These are phyloP conservation scores for Eucalyptus cloeziana DNA, from an alignment of 345 rosid genomes.

Conservation along the genomic window DNA sequence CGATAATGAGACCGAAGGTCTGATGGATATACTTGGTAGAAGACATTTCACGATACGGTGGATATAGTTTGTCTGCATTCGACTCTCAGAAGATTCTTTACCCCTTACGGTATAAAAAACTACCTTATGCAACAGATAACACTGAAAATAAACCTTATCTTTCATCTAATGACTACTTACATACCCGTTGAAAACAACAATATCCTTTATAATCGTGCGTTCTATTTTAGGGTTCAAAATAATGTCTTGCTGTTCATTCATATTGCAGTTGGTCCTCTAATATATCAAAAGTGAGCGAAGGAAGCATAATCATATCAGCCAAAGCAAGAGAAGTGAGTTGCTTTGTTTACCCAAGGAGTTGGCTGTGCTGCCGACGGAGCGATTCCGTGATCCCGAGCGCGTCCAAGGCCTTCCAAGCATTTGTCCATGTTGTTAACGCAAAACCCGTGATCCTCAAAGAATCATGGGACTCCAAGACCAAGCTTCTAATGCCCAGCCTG, in stretches of 20 bases:
- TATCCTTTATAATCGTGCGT: too few species aligned
- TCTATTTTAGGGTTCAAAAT: too few species aligned
- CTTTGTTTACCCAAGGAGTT: constrained; percentile 8
- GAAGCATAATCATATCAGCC: not conserved
- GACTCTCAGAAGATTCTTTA: too few species aligned
- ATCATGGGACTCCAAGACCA: constrained; percentile 62
- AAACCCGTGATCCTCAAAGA: constrained; percentile 42
- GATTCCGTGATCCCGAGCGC: not conserved
- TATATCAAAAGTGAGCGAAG: not conserved
- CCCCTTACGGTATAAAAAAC: too few species aligned
- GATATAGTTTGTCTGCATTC: too few species aligned
- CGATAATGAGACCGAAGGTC: not conserved
- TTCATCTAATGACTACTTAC: not conserved
- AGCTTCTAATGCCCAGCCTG: constrained; percentile 63
- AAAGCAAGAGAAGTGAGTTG: not conserved
- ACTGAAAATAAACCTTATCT: too few species aligned
- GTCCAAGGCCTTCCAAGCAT: constrained; percentile 24
- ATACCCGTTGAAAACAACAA: not conserved
- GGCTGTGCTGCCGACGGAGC: not conserved
- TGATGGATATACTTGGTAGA: too few species aligned
- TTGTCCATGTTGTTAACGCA: constrained; percentile 35
- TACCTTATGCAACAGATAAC: too few species aligned
- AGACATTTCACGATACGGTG: too few species aligned
- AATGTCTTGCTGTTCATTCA: not conserved
- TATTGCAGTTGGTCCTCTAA: not conserved